Evolutionary conservation across 2,329 filamentous ascomycete species (phyloP), one percentile per base, ranked within the genome.

Genomic region (Cladophialophora yegresii): DNA sequence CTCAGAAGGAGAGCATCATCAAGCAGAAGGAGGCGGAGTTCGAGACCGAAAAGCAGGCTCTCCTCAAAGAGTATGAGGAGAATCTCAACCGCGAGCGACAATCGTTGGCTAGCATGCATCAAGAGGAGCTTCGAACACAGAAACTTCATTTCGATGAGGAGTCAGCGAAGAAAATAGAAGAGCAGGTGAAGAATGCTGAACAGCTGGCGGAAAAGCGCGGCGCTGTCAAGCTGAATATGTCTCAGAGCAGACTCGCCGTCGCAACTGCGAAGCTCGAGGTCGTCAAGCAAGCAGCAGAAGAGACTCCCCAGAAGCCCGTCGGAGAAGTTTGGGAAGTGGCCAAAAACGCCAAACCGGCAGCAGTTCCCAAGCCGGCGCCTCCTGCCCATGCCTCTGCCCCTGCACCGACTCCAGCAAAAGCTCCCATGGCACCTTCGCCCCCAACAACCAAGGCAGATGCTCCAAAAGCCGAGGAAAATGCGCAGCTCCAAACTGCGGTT

Each of bases 261-360:
- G 85, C 87, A 0, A 82, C 83, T 57, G 90, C 89, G 4, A 96
- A 95, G 79, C 79, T 96, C 33, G 84, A 85, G 1, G 86, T 95
- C 1, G 90, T 98, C 3, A 85, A 92, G 72, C 90, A 87, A 54
- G 93, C 93, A 12, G 92, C 89, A 0, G 84, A 83, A n/a, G 89
- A 96, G 54, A 97, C 93, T 0, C 93, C 93, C 0, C 83, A 93
- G 71, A 88, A 87, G 74, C 86, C 92, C 0, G 92, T 98, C 3
- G 85, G 81, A 9, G 92, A 97, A 76, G 93, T 97, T 0, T 97
- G 91, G 90, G 87, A 89, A 68, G 80, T 90, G 60, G 92, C 89
- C 0, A 93, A 93, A 77, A 81, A 78, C 59, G 84, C 86, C 10
- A 89, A 86, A 74, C 81, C 84, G 61, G 59, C 67, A 54, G 55